Percentiles rank a stretch among this genome's conserved stretches.
Conservation (phyloP, 2,329 filamentous ascomycete species). For the Daldinia sp. region DNA sequence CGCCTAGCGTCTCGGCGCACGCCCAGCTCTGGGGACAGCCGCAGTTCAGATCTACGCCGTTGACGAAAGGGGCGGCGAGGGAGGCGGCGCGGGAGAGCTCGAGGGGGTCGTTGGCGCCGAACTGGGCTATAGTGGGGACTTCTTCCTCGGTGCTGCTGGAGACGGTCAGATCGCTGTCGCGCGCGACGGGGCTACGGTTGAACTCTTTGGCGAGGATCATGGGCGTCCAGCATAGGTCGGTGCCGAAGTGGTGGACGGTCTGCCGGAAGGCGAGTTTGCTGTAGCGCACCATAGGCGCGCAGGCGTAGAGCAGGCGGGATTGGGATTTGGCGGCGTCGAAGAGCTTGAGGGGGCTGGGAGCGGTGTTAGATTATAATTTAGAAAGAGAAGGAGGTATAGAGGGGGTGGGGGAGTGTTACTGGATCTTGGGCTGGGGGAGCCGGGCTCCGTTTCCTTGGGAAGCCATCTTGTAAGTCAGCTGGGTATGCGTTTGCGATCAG, state of each 20-base stretch:
- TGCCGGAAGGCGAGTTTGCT: slow-evolving; percentile 70
- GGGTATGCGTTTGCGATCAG: slow-evolving; percentile 12
- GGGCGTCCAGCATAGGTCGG: slow-evolving; percentile 74
- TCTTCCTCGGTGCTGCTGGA: slow-evolving; percentile 58
- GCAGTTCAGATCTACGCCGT: slow-evolving; percentile 75
- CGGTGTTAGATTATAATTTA: not conserved
- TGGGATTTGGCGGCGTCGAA: slow-evolving; percentile 53
- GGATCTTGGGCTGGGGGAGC: slow-evolving; percentile 34
- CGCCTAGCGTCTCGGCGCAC: slow-evolving; percentile 71
- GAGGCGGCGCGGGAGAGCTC: slow-evolving; percentile 70
- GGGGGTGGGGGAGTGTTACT: slow-evolving; percentile 34
- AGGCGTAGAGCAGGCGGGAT: slow-evolving; percentile 53
- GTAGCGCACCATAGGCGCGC: slow-evolving; percentile 55
- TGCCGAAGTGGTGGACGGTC: slow-evolving; percentile 69
- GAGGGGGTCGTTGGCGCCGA: slow-evolving; percentile 67
- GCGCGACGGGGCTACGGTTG: slow-evolving; percentile 66
- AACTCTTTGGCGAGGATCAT: slow-evolving; percentile 77
- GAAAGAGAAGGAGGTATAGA: not conserved
- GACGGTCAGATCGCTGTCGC: slow-evolving; percentile 71
- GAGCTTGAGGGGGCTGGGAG: slow-evolving; percentile 51
- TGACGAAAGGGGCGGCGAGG: slow-evolving; percentile 67
- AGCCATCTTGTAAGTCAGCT: slow-evolving; percentile 40
- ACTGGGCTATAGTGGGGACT: slow-evolving; percentile 71
- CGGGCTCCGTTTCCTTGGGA: slow-evolving; percentile 31
- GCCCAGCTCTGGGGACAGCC: slow-evolving; percentile 79